Percentiles rank a stretch among this genome's conserved stretches.
Conservation (phyloP, 441 rosid genomes). For the Bocquillonia castaneifolia region DNA sequence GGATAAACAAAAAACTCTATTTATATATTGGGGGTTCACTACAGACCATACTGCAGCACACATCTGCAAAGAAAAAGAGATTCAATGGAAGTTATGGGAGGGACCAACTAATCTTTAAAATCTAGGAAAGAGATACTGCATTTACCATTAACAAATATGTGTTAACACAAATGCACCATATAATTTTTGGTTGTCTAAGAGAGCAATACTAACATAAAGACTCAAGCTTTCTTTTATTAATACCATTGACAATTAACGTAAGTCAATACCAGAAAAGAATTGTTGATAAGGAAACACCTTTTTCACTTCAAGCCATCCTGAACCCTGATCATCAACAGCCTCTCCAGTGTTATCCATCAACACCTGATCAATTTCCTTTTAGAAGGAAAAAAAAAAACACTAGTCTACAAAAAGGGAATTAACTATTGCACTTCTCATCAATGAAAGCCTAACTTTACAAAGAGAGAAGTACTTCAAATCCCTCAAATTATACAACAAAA, state of each 20-base stretch:
- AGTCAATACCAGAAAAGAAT: not conserved
- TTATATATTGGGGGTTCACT: not conserved
- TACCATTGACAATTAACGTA: not conserved
- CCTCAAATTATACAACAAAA: constrained; percentile 19
- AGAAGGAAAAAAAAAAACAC: constrained; percentile 10
- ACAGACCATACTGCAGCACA: not conserved
- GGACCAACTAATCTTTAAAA: not conserved
- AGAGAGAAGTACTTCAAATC: not conserved
- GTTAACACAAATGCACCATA: no score
- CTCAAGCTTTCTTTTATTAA: not conserved
- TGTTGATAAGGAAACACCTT: constrained; percentile 38
- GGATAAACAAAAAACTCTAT: not conserved
- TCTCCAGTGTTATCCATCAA: constrained; percentile 49
- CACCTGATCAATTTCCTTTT: constrained; percentile 18
- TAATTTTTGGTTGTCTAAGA: not conserved
- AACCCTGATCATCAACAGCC: constrained; percentile 59
- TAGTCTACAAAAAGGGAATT: constrained; percentile 7
- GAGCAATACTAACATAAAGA: not conserved
- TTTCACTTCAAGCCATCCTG: constrained; percentile 70
- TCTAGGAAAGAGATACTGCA: not conserved
- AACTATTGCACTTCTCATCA: constrained; percentile 8
- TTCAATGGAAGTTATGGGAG: not conserved
- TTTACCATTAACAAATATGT: not conserved
- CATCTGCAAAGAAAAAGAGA: not conserved
- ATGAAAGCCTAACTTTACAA: constrained; percentile 19